phyloP scores from a whole-genome alignment of 176 grass and related monocot species.

The Ensete glaucum region DNA sequence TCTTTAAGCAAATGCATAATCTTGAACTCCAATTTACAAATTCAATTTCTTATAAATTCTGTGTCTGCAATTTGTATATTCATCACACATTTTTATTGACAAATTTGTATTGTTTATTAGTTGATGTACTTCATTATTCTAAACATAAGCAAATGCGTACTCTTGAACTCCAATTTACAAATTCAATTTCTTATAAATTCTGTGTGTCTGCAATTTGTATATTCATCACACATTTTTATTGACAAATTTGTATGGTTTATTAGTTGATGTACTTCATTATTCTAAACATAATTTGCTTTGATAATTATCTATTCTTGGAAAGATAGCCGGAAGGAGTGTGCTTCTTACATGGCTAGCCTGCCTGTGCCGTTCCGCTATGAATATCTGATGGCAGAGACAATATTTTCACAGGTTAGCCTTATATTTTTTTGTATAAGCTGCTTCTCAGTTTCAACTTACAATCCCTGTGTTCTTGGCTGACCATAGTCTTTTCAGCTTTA shows the following conservation, averaged over 20 bases:
- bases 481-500: no score
- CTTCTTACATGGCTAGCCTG: conserved; percentile 83
- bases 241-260: neutral
- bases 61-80: no score
- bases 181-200: no score
- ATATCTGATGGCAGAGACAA: conserved; percentile 98
- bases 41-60: no score
- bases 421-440: neutral
- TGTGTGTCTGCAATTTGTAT: no score
- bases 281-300: conserved; percentile 23
- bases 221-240: neutral
- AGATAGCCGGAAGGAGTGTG: conserved; percentile 98
- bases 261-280: neutral
- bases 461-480: neutral
- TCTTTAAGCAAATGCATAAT: neutral
- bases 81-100: neutral
- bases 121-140: neutral
- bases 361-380: conserved; percentile 92
- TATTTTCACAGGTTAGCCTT: conserved; percentile 91
- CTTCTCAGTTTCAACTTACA: neutral
- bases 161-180: neutral
- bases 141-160: neutral
- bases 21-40: neutral
- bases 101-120: neutral
- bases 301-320: conserved; percentile 57